Evolutionary conservation across 495 filamentous ascomycete genomes (phyloP).

Genomic region (Aspergillus carlsbadensis): DNA sequence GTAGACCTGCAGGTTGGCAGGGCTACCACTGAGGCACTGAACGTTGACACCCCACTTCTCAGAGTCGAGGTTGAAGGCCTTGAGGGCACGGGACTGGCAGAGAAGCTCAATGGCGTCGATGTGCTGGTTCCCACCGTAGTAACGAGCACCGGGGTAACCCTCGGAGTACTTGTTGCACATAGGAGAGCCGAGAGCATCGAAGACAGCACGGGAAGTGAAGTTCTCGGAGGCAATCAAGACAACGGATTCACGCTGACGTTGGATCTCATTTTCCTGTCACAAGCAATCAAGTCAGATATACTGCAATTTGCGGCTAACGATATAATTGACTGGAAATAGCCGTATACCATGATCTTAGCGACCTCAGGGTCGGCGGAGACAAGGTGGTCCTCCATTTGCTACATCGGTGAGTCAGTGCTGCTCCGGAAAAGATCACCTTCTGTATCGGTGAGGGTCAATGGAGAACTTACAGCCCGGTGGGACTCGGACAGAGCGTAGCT

Average conservation of each 20-base stretch:
- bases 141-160: slow-evolving; percentile 96
- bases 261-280: slow-evolving; percentile 83
- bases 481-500: slow-evolving; percentile 84
- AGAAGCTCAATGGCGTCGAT: slow-evolving; percentile 95
- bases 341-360: slow-evolving; percentile 85
- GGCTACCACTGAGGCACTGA: slow-evolving; percentile 82
- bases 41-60: slow-evolving; percentile 99
- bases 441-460: neutral
- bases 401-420: slow-evolving; percentile 51
- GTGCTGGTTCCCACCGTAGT: slow-evolving; percentile 99
- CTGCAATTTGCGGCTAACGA: neutral
- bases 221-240: slow-evolving; percentile 99
- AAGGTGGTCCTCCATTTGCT: slow-evolving; percentile 91
- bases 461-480: slow-evolving; percentile 77
- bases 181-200: slow-evolving; percentile 92
- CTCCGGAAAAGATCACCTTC: neutral
- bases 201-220: slow-evolving; percentile 95
- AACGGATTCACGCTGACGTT: slow-evolving; percentile 97
- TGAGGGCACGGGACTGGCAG: slow-evolving; percentile 91
- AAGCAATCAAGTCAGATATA: neutral
- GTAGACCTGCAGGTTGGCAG: slow-evolving; percentile 98
- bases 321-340: neutral
- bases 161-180: slow-evolving; percentile 99
- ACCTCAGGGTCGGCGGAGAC: slow-evolving; percentile 87
- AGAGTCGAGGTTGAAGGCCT: slow-evolving; percentile 83